Conservation (phyloP, 495 filamentous ascomycete species). For the Penicillium pancosmium region DNA sequence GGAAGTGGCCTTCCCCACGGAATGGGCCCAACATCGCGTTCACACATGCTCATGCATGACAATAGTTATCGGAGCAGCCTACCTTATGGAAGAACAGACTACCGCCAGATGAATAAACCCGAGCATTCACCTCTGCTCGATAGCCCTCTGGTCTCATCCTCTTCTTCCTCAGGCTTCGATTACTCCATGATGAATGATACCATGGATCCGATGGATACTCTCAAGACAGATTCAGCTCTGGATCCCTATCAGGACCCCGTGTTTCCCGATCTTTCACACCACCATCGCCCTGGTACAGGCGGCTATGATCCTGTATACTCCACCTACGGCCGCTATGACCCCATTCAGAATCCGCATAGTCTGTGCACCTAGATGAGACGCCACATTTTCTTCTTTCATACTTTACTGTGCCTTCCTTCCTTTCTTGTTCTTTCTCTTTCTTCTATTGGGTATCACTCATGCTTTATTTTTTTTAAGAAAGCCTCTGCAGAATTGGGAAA, state of each 20-base stretch:
- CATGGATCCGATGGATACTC: constrained; percentile 46
- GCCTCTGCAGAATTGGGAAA: constrained; percentile 15
- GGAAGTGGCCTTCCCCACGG: constrained; percentile 36
- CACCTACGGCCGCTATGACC: constrained; percentile 37
- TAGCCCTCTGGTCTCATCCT: constrained; percentile 48
- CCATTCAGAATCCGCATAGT: constrained; percentile 36
- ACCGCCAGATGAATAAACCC: constrained; percentile 37
- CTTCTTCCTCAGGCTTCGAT: constrained; percentile 46
- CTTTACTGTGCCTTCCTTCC: constrained; percentile 8
- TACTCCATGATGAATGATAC: constrained; percentile 43
- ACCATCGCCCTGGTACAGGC: constrained; percentile 28
- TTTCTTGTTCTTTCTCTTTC: constrained; percentile 4
- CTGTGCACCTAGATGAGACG: constrained; percentile 34
- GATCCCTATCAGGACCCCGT: constrained; percentile 40
- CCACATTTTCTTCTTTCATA: constrained; percentile 9
- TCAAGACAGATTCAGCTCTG: constrained; percentile 37
- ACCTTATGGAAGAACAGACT: constrained; percentile 39
- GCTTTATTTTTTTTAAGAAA: constrained; percentile 14
- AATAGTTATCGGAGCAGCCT: constrained; percentile 35
- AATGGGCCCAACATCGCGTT: constrained; percentile 36
- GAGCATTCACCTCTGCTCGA: constrained; percentile 46
- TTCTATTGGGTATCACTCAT: constrained; percentile 2
- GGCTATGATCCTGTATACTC: constrained; percentile 44
- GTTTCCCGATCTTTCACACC: constrained; percentile 27
- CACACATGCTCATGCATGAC: constrained; percentile 44